Conservation (phyloP, 257 asterid genomes). For the Ophiorrhiza pumila region DNA sequence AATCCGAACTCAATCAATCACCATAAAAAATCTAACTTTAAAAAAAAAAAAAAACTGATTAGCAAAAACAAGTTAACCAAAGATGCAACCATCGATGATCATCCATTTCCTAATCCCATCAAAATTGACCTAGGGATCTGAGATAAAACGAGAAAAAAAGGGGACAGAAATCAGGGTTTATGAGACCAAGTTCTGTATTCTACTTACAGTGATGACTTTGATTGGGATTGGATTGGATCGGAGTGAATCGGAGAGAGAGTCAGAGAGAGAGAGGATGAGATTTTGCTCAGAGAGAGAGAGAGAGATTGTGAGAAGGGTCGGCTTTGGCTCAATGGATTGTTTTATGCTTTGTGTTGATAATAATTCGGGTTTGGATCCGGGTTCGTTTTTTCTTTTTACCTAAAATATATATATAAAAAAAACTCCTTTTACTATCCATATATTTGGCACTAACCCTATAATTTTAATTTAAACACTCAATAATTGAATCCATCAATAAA, state of each 20-base stretch:
- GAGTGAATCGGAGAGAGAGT: conserved; percentile 36
- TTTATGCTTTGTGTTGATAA: conserved; percentile 1
- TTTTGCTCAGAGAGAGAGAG: conserved; percentile 29
- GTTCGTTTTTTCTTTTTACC: neutral
- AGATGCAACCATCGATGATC: neutral
- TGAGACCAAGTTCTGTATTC: neutral
- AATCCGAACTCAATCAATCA: conserved; percentile 24
- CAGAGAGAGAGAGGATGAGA: conserved; percentile 31
- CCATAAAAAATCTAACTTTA: neutral
- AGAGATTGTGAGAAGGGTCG: conserved; percentile 29
- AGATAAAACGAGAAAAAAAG: neutral
- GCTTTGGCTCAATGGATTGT: conserved; percentile 31
- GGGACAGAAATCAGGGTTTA: conserved; percentile 26
- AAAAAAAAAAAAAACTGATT: neutral
- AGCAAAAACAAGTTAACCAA: conserved; percentile 22
- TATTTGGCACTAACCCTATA: no score
- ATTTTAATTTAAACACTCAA: no score
- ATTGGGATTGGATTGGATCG: conserved; percentile 46
- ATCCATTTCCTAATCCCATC: neutral
- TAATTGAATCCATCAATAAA: no score
- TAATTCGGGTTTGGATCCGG: conserved; percentile 7
- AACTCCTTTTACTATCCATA: no score
- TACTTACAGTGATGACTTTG: conserved; percentile 45
- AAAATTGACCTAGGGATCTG: conserved; percentile 14
- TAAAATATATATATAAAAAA: no score